Evolutionary conservation across 2,329 filamentous ascomycete species (phyloP), one percentile per base, ranked within the genome.

Genomic region (Hypoxylon sp.): DNA sequence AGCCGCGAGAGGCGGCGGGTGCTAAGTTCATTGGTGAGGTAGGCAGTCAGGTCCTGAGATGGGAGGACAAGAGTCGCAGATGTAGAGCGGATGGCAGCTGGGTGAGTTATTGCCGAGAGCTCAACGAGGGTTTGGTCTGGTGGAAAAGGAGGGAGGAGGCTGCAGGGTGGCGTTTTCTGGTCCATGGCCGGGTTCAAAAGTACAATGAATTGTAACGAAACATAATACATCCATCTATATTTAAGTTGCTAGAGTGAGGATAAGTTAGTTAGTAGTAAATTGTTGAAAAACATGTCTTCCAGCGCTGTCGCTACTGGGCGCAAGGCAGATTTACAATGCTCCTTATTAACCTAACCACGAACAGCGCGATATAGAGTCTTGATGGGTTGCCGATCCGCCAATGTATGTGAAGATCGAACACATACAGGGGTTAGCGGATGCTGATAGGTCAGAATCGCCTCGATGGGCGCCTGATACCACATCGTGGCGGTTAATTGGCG

Each of bases 1-100:
- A 74, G 52, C 14, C 50, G 53, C 7, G 73, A 50, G 3, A 74
- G 69, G 30, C 64, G 68, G 0, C 45, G 59, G 1, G 70, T 71
- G 19, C 55, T 53, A 3, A 73, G 55, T 13, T 73, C 71, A 25
- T 55, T 19, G 5, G 36, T 23, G 13, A 73, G 50, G 30, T 70
- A 71, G 3, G 11, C 7, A 4, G 14, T 1, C 10, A 65, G 25
- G 19, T 64, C 55, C 34, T 49, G 46, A 3, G 61, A 52, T 1
- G 61, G 61, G 6, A 59, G 38, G 14, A 64, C 41, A 13, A 58
- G 28, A 9, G 36, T 38, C 2, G 53, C 41, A 2, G n/a, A 17
- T 7, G 61, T 19, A 3, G 61, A 28, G 30, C 61, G 61, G 53
- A 63, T 46, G 32, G 48, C 38, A 6, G 61, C 41, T 10, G 61